phyloP scores from a whole-genome alignment of 305 asterid species.

The Solanum hybrid region DNA sequence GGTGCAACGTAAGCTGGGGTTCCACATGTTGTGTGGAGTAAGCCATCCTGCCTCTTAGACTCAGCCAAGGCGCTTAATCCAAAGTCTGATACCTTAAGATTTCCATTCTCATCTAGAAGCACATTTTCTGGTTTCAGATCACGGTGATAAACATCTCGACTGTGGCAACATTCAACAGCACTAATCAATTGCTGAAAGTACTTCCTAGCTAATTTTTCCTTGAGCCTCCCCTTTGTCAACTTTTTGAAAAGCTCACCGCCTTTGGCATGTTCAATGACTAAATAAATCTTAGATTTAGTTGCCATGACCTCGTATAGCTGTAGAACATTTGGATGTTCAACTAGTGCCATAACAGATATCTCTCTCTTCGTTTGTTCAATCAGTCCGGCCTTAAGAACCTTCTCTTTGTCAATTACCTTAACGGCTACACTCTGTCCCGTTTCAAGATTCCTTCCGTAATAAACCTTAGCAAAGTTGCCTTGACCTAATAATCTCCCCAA shows the following conservation, averaged over 20 bases:
- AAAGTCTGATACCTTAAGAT: slow-evolving; percentile 31
- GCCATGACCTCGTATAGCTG: slow-evolving; percentile 36
- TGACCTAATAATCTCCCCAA: slow-evolving; percentile 32
- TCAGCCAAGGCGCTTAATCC: slow-evolving; percentile 35
- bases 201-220: slow-evolving; percentile 29
- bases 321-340: slow-evolving; percentile 20
- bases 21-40: slow-evolving; percentile 38
- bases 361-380: slow-evolving; percentile 32
- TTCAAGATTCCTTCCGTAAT: slow-evolving; percentile 21
- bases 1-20: slow-evolving; percentile 40
- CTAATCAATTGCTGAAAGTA: slow-evolving; percentile 31
- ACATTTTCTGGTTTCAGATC: slow-evolving; percentile 37
- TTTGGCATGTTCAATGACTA: slow-evolving; percentile 31
- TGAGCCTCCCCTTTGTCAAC: slow-evolving; percentile 28
- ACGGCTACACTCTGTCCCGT: slow-evolving; percentile 32
- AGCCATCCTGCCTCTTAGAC: slow-evolving; percentile 25
- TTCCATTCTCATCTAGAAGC: slow-evolving; percentile 27
- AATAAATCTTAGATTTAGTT: slow-evolving; percentile 28
- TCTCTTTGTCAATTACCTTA: slow-evolving; percentile 31
- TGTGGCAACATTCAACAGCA: slow-evolving; percentile 32
- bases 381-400: slow-evolving; percentile 26
- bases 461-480: slow-evolving; percentile 35
- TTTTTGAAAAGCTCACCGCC: slow-evolving; percentile 36
- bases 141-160: slow-evolving; percentile 33
- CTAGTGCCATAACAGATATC: slow-evolving; percentile 27